phyloP scores from a whole-genome alignment of 2,329 filamentous ascomycete genomes.

The Pestalotiopsis sp. region DNA sequence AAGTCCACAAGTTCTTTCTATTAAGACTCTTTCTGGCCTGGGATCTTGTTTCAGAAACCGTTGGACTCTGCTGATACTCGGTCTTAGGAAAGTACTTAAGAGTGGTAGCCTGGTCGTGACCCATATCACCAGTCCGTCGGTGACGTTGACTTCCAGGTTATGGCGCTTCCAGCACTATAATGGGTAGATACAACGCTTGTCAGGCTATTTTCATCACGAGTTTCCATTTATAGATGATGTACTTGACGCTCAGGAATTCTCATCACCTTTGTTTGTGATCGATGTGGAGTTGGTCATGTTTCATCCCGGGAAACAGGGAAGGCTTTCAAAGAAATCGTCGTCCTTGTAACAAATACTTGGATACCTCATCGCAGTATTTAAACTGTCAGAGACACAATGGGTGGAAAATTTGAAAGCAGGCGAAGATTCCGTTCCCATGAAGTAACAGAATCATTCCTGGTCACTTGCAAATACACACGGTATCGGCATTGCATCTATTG shows the following conservation, averaged over 20 bases:
- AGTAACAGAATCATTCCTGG: neutral
- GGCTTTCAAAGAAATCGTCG: neutral
- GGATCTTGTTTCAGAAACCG: neutral
- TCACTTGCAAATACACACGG: neutral
- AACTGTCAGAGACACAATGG: neutral
- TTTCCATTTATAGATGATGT: neutral
- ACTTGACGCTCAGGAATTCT: neutral
- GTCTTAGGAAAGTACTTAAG: neutral
- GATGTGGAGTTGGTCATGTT: neutral
- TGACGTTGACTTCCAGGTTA: neutral
- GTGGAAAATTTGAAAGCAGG: too few species aligned
- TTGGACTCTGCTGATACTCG: neutral
- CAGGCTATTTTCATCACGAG: neutral
- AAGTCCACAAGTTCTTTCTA: neutral
- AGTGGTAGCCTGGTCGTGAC: neutral
- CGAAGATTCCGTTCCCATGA: neutral
- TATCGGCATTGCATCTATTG: neutral
- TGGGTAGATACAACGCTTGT: neutral
- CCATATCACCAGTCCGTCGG: neutral
- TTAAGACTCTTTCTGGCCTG: neutral
- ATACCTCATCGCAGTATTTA: neutral
- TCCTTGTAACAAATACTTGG: neutral
- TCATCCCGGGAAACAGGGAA: neutral
- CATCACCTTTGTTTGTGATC: neutral
- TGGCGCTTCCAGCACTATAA: neutral